Evolutionary conservation across 2,329 filamentous ascomycete species (phyloP).

Genomic region (Cordyceps militaris): DNA sequence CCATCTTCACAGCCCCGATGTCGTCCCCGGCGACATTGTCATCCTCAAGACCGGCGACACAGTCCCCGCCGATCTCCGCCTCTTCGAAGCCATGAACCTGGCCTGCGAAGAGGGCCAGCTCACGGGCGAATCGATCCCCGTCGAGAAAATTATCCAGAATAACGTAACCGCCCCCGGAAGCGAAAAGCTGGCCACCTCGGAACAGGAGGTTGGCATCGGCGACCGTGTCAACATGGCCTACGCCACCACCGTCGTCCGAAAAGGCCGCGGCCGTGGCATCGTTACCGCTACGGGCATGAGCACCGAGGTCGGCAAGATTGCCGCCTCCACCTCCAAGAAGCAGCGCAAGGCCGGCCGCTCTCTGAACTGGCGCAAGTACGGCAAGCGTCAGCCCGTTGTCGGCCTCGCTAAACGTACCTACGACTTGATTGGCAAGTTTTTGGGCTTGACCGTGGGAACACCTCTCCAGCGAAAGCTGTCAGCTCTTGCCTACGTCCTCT

Average conservation of each 20-base stretch:
- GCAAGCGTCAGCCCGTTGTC: constrained; percentile 42
- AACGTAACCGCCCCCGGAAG: constrained; percentile 36
- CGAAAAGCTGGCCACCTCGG: constrained; percentile 37
- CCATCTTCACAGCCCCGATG: constrained; percentile 39
- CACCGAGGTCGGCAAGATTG: constrained; percentile 65
- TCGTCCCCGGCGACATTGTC: constrained; percentile 67
- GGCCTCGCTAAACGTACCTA: constrained; percentile 40
- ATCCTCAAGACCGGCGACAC: constrained; percentile 65
- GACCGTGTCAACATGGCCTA: constrained; percentile 71
- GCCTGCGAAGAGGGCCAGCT: constrained; percentile 72
- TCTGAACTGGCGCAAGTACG: constrained; percentile 47
- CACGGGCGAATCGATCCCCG: constrained; percentile 68
- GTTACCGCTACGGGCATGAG: constrained; percentile 66
- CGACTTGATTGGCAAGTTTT: constrained; percentile 48
- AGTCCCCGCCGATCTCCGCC: constrained; percentile 63
- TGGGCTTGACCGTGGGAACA: constrained; percentile 60
- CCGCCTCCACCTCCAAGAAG: constrained; percentile 47
- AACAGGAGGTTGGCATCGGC: constrained; percentile 55
- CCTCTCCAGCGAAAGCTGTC: constrained; percentile 73
- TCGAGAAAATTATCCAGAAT: constrained; percentile 55
- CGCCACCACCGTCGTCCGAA: constrained; percentile 64
- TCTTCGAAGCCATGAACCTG: constrained; percentile 70
- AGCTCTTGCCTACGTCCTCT: constrained; percentile 69
- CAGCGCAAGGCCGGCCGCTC: constrained; percentile 47
- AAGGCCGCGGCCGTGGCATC: constrained; percentile 65